Percentiles rank a stretch among this genome's conserved stretches.
Conservation (phyloP, 257 asterid genomes). For the Nyctanthes arbortristis region DNA sequence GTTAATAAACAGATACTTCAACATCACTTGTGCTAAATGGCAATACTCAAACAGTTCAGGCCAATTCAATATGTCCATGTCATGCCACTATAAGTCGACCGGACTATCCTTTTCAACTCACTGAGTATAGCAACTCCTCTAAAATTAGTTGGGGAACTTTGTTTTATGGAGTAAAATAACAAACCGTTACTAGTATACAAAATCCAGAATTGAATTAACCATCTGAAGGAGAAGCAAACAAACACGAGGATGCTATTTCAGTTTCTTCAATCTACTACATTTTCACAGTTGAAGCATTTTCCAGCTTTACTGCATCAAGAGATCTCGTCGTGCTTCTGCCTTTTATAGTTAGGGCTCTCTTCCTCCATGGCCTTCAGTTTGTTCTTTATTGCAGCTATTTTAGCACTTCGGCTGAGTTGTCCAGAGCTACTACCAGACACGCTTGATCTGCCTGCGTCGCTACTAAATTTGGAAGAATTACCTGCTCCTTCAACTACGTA, state of each 20-base stretch:
- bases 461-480: constrained; percentile 35
- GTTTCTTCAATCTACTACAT: neutral
- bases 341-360: constrained; percentile 47
- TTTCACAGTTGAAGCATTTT: constrained; percentile 14
- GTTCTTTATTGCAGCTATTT: constrained; percentile 90
- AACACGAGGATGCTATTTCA: neutral
- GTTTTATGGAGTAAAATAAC: neutral
- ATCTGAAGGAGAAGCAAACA: neutral
- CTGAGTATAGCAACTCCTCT: too few species aligned
- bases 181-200: neutral
- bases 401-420: constrained; percentile 67
- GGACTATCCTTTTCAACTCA: too few species aligned
- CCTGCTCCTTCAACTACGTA: constrained; percentile 36
- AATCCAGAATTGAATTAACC: neutral
- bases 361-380: constrained; percentile 83
- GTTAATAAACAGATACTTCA: too few species aligned
- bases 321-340: constrained; percentile 40
- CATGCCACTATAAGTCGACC: too few species aligned
- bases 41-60: too few species aligned
- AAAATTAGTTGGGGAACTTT: too few species aligned
- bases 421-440: constrained; percentile 34
- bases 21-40: too few species aligned
- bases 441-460: constrained; percentile 43
- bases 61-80: too few species aligned
- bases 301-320: neutral